Percentiles rank a stretch among this genome's conserved stretches.
Conservation (phyloP, 2,329 filamentous ascomycete species). For the Trichoderma semiorbis region DNA sequence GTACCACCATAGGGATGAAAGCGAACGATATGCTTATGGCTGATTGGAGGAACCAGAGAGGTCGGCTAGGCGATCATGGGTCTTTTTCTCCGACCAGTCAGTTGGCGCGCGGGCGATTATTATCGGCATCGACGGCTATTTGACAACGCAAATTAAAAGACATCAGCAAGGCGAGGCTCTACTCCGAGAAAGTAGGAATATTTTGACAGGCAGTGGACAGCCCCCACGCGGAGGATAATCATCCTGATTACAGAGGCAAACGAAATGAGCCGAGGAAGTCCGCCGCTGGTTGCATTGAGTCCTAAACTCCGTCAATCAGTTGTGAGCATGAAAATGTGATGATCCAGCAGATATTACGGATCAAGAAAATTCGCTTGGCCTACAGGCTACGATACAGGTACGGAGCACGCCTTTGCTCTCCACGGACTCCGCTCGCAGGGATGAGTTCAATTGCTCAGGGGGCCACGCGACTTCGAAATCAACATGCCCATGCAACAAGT, state of each 20-base stretch:
- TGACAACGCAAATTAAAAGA: background rate
- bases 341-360: background rate
- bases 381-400: background rate
- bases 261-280: background rate
- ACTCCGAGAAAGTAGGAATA: background rate
- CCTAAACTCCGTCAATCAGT: background rate
- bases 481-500: background rate
- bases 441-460: background rate
- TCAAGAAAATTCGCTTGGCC: background rate
- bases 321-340: background rate
- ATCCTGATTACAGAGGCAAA: background rate
- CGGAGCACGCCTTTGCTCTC: background rate
- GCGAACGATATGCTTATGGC: background rate
- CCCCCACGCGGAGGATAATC: constrained; percentile 7
- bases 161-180: background rate
- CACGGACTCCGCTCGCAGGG: background rate
- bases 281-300: background rate
- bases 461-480: background rate
- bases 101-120: background rate
- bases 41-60: background rate
- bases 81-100: background rate
- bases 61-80: background rate
- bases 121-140: background rate
- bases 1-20: background rate
- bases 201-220: background rate